Evolutionary conservation across 805 yeast species (phyloP).

Genomic region (Ogataea siamensis): DNA sequence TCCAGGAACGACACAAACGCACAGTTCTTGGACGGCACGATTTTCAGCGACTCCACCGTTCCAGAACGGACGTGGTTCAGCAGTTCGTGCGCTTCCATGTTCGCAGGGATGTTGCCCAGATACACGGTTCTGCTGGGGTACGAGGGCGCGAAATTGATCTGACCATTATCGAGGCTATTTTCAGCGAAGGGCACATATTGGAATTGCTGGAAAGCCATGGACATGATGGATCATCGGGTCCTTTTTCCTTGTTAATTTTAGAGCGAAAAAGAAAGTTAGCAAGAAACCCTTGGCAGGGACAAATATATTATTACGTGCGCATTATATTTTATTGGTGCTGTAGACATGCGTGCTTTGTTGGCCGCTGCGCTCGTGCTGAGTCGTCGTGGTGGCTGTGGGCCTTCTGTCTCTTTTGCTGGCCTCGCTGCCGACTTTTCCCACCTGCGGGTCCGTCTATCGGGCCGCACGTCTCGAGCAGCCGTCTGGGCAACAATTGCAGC

Average conservation of each 20-base stretch:
- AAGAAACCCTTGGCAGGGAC: constrained; percentile 5
- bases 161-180: constrained; percentile 2
- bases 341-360: too few species aligned
- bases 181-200: constrained; percentile 8
- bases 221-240: constrained; percentile 12
- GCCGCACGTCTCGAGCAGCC: too few species aligned
- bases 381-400: too few species aligned
- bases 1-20: constrained; percentile 89
- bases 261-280: constrained; percentile 10
- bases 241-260: not conserved
- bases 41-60: constrained; percentile 72
- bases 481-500: too few species aligned
- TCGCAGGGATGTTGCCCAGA: constrained; percentile 83
- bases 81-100: constrained; percentile 74
- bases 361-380: too few species aligned
- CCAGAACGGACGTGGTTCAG: constrained; percentile 92
- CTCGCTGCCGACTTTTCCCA: too few species aligned
- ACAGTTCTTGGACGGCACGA: constrained; percentile 82
- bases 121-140: constrained; percentile 75
- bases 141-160: constrained; percentile 9
- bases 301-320: too few species aligned
- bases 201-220: constrained; percentile 20
- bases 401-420: too few species aligned
- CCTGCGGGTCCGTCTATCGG: too few species aligned
- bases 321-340: too few species aligned